Evolutionary conservation across 371 early-diverging fungal genomes (phyloP), one percentile per base, ranked within the genome.

Genomic region (Circinella umbellata): DNA sequence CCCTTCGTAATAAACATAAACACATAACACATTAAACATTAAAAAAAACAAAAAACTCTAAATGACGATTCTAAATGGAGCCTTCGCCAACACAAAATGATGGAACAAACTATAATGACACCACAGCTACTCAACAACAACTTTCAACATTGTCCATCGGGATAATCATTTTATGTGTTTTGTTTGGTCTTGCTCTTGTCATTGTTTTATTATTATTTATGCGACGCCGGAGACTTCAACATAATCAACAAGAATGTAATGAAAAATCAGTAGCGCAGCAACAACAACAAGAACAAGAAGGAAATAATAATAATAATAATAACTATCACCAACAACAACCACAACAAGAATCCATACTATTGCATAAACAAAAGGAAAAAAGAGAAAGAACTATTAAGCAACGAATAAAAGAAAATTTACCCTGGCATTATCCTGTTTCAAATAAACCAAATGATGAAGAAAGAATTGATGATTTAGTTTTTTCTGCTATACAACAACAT

Each of bases 401-500:
- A 37, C 62, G 61, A 14, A 61, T 61, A 8, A 68, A 68, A 39
- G 68, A 61, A 51, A 61, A 47, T 14, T 51, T 68, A n/a, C 53
- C 64, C 0, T 62, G 68, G 68, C 62, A 46, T 38, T 20, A 49
- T 18, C 5, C 53, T 18, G 53, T 53, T 53, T n/a, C 53, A 1
- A 53, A 53, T 42, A 42, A 42, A 42, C 42, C 42, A 18, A 53
- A 15, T 1, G 53, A 53, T 18, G n/a, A 53, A 53, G 53, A 53
- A 53, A 15, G 53, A 15, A 48, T 61, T 3, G 61, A 68, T 37
- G 68, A 68, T 42, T 61, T 68, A 11, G 68, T 68, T 8, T 68
- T 68, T 20, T 68, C 68, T 17, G 49, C 68, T 14, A 68, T 68
- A 17, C 68, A 61, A 51, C 62, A 68, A 46, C 67, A 67, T 46